These are phyloP conservation scores for Hevea brasiliensis DNA, from an alignment of 345 rosid genomes.

Conservation along the genomic window DNA sequence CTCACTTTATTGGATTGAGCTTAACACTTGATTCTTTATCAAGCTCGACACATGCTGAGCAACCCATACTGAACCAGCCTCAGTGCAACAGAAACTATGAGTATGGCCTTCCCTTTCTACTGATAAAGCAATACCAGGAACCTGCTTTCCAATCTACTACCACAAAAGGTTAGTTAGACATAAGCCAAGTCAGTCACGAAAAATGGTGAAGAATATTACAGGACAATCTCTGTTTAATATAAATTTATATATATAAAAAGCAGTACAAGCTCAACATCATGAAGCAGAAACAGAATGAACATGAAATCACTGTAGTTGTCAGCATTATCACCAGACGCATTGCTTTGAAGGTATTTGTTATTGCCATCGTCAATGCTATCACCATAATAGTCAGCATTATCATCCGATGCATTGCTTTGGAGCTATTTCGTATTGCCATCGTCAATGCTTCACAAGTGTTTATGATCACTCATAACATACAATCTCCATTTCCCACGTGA, in stretches of 20 bases:
- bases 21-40: slow-evolving; percentile 43
- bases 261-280: neutral
- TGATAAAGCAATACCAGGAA: slow-evolving; percentile 48
- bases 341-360: neutral
- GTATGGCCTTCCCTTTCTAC: slow-evolving; percentile 76
- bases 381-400: neutral
- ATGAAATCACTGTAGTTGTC: neutral
- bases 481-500: neutral
- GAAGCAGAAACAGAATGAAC: neutral
- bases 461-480: neutral
- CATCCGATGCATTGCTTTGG: neutral
- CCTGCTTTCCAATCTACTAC: slow-evolving; percentile 59
- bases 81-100: slow-evolving; percentile 69
- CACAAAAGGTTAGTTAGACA: slow-evolving; percentile 1
- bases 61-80: slow-evolving; percentile 73
- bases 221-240: neutral
- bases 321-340: neutral
- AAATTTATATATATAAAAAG: too few relatives aligned
- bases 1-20: slow-evolving; percentile 14
- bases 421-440: neutral
- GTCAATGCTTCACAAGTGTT: neutral
- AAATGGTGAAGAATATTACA: neutral
- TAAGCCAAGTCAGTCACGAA: neutral
- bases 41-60: slow-evolving; percentile 57
- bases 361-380: neutral